These are phyloP conservation scores for Penicillium sp. DNA, from an alignment of 2,329 filamentous ascomycete genomes.

Conservation along the genomic window DNA sequence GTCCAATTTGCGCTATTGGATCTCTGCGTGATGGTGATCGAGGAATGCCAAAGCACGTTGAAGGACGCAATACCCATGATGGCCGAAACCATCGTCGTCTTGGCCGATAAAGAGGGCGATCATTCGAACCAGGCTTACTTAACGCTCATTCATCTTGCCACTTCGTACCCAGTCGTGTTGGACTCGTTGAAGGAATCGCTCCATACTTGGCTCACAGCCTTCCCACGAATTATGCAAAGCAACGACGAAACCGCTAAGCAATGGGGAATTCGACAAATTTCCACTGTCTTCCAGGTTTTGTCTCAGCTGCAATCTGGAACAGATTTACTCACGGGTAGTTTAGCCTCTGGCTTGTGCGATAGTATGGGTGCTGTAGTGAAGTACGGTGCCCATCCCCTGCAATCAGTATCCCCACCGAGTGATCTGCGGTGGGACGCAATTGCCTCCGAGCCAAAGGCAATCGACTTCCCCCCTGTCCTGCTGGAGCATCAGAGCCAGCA, in stretches of 20 bases:
- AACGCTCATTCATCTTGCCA: slow-evolving; percentile 61
- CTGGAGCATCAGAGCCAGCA: slow-evolving; percentile 67
- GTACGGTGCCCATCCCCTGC: slow-evolving; percentile 29
- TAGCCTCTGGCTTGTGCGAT: slow-evolving; percentile 66
- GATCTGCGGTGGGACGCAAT: slow-evolving; percentile 32
- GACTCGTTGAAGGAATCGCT: slow-evolving; percentile 69
- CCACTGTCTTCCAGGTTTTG: slow-evolving; percentile 69
- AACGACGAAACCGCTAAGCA: slow-evolving; percentile 78
- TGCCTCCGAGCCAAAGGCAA: slow-evolving; percentile 23
- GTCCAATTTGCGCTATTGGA: slow-evolving; percentile 68
- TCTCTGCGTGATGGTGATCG: slow-evolving; percentile 73
- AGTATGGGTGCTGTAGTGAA: slow-evolving; percentile 61
- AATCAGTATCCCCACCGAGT: slow-evolving; percentile 27
- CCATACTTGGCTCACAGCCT: slow-evolving; percentile 77
- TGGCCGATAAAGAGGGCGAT: slow-evolving; percentile 57
- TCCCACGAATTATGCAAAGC: slow-evolving; percentile 80
- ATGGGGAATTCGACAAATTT: slow-evolving; percentile 72
- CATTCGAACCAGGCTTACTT: slow-evolving; percentile 36
- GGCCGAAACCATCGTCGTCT: slow-evolving; percentile 76
- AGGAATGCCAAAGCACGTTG: slow-evolving; percentile 76
- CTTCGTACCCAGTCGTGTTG: slow-evolving; percentile 62
- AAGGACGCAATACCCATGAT: slow-evolving; percentile 69
- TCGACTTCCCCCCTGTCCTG: slow-evolving; percentile 62
- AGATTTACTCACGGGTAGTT: slow-evolving; percentile 31
- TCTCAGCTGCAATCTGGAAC: slow-evolving; percentile 58